Evolutionary conservation across 768 basidiomycete species (phyloP), one percentile per base, ranked within the genome.

Genomic region (Sarcodon sp.): DNA sequence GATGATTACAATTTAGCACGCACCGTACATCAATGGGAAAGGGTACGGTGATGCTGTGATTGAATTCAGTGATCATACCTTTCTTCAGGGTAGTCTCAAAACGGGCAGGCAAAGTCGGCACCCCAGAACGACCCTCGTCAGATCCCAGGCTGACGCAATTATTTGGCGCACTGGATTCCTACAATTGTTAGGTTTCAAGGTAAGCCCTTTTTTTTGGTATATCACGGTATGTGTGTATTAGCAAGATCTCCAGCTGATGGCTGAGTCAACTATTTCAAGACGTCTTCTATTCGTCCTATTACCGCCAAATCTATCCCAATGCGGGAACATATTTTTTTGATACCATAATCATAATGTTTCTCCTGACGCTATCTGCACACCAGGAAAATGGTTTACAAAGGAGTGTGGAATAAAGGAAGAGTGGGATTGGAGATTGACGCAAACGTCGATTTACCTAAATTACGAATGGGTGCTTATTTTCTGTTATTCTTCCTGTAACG

Each of bases 1-100:
- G 96, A 98, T 55, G 88, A 94, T 56, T 96, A 93, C 66, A 99
- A 99, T 59, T 75, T 99, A 7, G 94, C 94, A 3, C 93, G 90
- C 63, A 27, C 4, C 21, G 21, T 27, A 27, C 4, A 27, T 27
- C 21, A 27, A 27, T 4, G 21, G n/a, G 21, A 27, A 27, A 27
- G 2, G 21, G 21, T 27, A 27, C 21, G 21, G 21, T 27, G n/a
- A 27, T 27, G 21, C 21, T 27, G 75, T 99, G 74, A 97, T 98
- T 53, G 94, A 99, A 67, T 96, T 98, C 70, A 98, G 94, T 94
- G 59, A 39, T 35, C 43, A 6, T 16, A 15, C 21, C 12, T 33
- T 10, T 18, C 7, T 10, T 47, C 33, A 98, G 98, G 57, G 90
- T 94, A 60, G 70, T 97, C 6, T 96, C 90, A n/a, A 76, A 85